Base-by-base conservation (phyloP, 2,329 filamentous ascomycete species). In the Aureobasidium zeae region DNA sequence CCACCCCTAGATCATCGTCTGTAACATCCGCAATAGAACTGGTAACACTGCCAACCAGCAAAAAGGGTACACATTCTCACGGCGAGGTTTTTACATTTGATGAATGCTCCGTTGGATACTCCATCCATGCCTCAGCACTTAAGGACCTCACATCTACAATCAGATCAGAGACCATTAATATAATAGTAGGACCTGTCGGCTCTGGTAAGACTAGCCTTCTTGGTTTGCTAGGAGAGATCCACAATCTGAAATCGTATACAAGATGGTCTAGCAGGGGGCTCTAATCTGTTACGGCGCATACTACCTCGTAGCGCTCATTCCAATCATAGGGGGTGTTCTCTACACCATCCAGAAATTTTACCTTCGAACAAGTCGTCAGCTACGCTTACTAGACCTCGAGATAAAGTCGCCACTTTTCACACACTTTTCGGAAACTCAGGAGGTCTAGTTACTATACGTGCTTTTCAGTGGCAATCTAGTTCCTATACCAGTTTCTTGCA, bases 341-440 rank as follows among this genome's bases (percentile, higher is more conserved):
- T 36, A 25, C 21, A 10, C 15, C 21, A 26, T 26, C 24, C 33
- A 36, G 12, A 36, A 36, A 7, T 62, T 65, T 49, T 72, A 72
- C 50, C 62, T 72, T 5, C 61, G 58, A 9, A 71, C 69, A 4
- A 68, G 66, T 7, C 62, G 69, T 1, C 69, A 70, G 48, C 53
- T 72, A 2, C 66, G 74, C 26, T 61, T 73, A 12, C 59, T 76
- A 6, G 73, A 76, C 52, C 60, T 76, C 1, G 72, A 76, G 52
- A 59, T 63, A 22, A 69, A 69, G 46, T 63, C 64, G 0, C 69
- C 70, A 0, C 59, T 75, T 1, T 73, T 69, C 50, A 65, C 69
- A 0, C 66, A 73, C 24, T 74, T 75, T 49, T 56, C 67, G 5
- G 73, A 76, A 44, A 68, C 68, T 52, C 72, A 0, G 56, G 60